Evolutionary conservation across 2,329 filamentous ascomycete species (phyloP), one percentile per base, ranked within the genome.

Genomic region (Metarhizium album): DNA sequence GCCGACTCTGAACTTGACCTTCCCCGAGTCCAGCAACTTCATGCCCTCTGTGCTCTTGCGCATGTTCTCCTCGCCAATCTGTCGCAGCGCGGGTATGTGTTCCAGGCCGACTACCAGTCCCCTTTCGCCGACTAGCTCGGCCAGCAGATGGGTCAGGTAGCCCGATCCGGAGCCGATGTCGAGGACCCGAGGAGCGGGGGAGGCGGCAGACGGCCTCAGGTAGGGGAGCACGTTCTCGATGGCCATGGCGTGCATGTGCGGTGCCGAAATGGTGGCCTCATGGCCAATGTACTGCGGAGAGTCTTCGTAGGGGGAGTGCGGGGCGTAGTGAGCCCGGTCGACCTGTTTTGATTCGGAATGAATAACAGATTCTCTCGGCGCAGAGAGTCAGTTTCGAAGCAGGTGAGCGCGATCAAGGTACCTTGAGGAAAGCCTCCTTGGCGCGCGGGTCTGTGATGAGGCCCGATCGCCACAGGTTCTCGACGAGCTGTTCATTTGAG

Each of bases 81-180:
- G 78, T 42, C 76, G 72, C 49, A 91, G 71, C 52, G 74, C 75
- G 11, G 65, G 61, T 52, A 91, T 87, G 64, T 91, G 87, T 62
- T 91, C 87, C 20, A 91, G 68, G 0, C 87, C 87, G 13, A 90
- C 75, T 0, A 90, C 82, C 0, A 73, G 64, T 3, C 62, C 74
- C 3, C 57, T 56, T 0, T 61, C 65, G 2, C 78, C 81, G 1
- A 85, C 83, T 0, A 95, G 74, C 63, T 91, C 86, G 0, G 90
- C 90, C 7, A 97, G 69, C 0, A 96, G 82, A 60, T 94, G 89
- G 4, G 90, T 95, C 13, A 98, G 72, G 63, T 96, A 97, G 0
- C 87, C 87, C 2, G 80, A 85, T 0, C 87, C 87, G 45, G 80
- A 84, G 2, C 87, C 87, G 53, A 91, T 76, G 60, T 91, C 87